Base-by-base conservation (phyloP, 352 stramenopile species). In the Proteromonas lacertae region DNA sequence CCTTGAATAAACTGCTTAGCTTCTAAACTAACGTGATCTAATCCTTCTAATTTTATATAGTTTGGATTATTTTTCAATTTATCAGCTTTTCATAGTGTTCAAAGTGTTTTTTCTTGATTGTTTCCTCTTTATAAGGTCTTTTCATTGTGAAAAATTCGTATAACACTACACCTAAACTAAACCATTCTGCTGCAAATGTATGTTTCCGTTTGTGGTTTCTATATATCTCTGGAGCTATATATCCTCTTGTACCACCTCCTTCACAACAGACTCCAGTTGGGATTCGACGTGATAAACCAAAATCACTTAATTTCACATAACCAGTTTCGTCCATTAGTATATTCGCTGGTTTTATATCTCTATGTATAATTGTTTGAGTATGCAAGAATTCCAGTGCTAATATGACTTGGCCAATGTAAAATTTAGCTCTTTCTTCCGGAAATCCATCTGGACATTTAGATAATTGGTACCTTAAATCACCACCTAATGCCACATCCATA, bases 321-420 rank as follows among this genome's bases (percentile, higher is more conserved):
- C 36, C 36, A 22, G 13, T 13, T n/a, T 4, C 4, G 12, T 20
- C 6, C 6, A 41, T 10, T 9, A 41, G 18, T 12, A 41, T 35
- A 34, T 41, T 41, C 26, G 34, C 36, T 20, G 36, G 36, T 16
- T 41, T n/a, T n/a, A n/a, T n/a, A n/a, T n/a, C n/a, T n/a, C n/a
- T n/a, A n/a, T n/a, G n/a, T n/a, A n/a, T n/a, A 25, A 41, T 41
- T 18, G 4, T 19, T 4, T 26, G 14, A 16, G 10, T 7, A n/a
- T 41, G 36, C 4, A 7, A 34, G 28, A n/a, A 14, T 16, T 41
- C 2, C 14, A 41, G 12, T 23, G 36, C 36, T 5, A 19, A 24
- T 4, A 33, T 18, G 6, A 34, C 16, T 30, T 40, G 35, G 4
- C 4, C 3, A 7, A 40, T 32, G 8, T 30, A 21, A 9, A 32